Evolutionary conservation across 805 yeast species (phyloP).

Genomic region (Hanseniaspora taiwanica): DNA sequence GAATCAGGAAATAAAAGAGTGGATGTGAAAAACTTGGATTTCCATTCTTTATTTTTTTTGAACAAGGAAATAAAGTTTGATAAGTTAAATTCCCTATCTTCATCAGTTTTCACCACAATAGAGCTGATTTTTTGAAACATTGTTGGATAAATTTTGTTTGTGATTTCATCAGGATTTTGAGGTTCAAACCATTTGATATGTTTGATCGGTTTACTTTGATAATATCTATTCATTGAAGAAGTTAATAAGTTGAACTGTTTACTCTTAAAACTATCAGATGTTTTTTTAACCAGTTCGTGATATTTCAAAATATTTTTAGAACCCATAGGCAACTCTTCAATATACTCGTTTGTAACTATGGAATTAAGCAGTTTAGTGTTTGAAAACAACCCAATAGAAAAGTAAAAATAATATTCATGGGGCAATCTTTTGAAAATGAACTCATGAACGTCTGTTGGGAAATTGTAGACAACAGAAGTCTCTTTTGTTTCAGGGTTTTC

Average conservation of each 20-base stretch:
- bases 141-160: slow-evolving; percentile 43
- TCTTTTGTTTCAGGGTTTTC: slow-evolving; percentile 2
- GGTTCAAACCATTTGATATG: slow-evolving; percentile 44
- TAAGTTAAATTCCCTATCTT: slow-evolving; percentile 18
- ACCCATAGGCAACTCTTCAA: slow-evolving; percentile 56
- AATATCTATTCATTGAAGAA: slow-evolving; percentile 67
- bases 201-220: slow-evolving; percentile 56
- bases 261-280: slow-evolving; percentile 38
- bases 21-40: slow-evolving; percentile 20
- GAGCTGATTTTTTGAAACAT: slow-evolving; percentile 29
- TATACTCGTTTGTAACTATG: slow-evolving; percentile 46
- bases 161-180: slow-evolving; percentile 26
- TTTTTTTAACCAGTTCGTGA: slow-evolving; percentile 35
- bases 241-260: slow-evolving; percentile 56
- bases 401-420: slow-evolving; percentile 71
- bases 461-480: slow-evolving; percentile 6
- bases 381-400: slow-evolving; percentile 57
- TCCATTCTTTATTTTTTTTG: slow-evolving; percentile 20
- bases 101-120: slow-evolving; percentile 20
- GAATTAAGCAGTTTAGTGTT: slow-evolving; percentile 46
- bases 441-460: slow-evolving; percentile 74
- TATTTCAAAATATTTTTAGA: slow-evolving; percentile 47
- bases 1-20: slow-evolving; percentile 20
- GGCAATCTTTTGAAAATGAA: slow-evolving; percentile 77
- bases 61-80: slow-evolving; percentile 15